Evolutionary conservation across 768 basidiomycete species (phyloP), one percentile per base, ranked within the genome.

Genomic region (Coprinopsis cinerea): DNA sequence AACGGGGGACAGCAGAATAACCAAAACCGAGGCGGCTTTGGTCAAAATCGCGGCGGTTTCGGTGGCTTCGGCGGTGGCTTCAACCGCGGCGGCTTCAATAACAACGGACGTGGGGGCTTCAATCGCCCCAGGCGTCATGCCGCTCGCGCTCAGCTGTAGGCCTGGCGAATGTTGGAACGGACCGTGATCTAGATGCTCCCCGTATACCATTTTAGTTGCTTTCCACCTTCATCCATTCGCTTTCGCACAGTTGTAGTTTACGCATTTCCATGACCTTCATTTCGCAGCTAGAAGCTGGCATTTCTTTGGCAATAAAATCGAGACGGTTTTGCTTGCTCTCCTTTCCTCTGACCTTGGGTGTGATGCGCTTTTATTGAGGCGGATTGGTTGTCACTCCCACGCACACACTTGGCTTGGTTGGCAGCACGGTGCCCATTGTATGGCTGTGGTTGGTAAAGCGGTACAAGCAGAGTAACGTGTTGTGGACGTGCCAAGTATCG

Each of bases 281-380:
- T 10, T 17, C 17, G 6, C 44, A 43, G 49, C 44, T 44, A 39
- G 51, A 48, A 47, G 51, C 52, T 52, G 45, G 32, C 34, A 39
- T 39, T 39, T n/a, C n/a, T 26, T 23, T 9, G 35, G 14, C 56
- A 51, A 57, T 49, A 35, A 45, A 41, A 35, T 47, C 20, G 30
- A 49, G 53, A 54, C 24, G 50, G 30, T 51, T 54, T 40, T 44
- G 48, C 18, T 34, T 9, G n/a, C 30, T n/a, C 30, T n/a, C n/a
- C n/a, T n/a, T n/a, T n/a, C n/a, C n/a, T n/a, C n/a, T n/a, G n/a
- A 34, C n/a, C 9, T 34, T 34, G 9, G 30, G 30, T 34, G 30
- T n/a, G n/a, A n/a, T n/a, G n/a, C n/a, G n/a, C n/a, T n/a, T n/a
- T n/a, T n/a, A n/a, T n/a, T n/a, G n/a, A n/a, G n/a, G n/a, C n/a